Conservation (phyloP, 2,329 filamentous ascomycete species). For the Acephala macrosclerotiorum region DNA sequence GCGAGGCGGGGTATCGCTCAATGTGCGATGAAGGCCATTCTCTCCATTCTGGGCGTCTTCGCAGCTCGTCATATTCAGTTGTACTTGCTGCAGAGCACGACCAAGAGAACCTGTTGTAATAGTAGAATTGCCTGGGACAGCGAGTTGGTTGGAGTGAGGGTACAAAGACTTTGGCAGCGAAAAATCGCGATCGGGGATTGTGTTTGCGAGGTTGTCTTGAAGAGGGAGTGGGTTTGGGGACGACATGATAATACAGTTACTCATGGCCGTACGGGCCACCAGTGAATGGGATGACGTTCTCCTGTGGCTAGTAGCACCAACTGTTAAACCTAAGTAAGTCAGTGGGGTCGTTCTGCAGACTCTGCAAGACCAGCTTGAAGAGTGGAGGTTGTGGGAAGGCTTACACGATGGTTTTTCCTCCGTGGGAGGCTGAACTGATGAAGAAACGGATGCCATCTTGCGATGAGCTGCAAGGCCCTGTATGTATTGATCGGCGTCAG, state of each 20-base stretch:
- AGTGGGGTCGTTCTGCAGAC: conserved; percentile 12
- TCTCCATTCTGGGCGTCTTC: conserved; percentile 12
- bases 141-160: conserved; percentile 16
- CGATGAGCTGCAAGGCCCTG: not conserved
- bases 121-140: conserved; percentile 9
- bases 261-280: conserved; percentile 25
- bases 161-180: conserved; percentile 9
- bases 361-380: not conserved
- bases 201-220: conserved; percentile 8
- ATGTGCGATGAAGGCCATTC: not conserved
- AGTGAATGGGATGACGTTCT: conserved; percentile 23
- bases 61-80: conserved; percentile 16
- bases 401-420: conserved; percentile 7
- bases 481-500: not conserved
- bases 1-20: conserved; percentile 33
- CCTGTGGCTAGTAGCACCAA: conserved; percentile 3
- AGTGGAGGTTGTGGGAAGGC: conserved; percentile 2
- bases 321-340: conserved; percentile 4
- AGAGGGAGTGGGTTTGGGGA: conserved; percentile 13
- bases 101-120: conserved; percentile 17
- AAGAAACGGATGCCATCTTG: not conserved
- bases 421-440: not conserved
- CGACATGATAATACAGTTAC: conserved; percentile 20
- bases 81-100: conserved; percentile 22
- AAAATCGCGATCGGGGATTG: conserved; percentile 3